Conservation (phyloP, 2,329 filamentous ascomycete species). For the Zymoseptoria tritici region DNA sequence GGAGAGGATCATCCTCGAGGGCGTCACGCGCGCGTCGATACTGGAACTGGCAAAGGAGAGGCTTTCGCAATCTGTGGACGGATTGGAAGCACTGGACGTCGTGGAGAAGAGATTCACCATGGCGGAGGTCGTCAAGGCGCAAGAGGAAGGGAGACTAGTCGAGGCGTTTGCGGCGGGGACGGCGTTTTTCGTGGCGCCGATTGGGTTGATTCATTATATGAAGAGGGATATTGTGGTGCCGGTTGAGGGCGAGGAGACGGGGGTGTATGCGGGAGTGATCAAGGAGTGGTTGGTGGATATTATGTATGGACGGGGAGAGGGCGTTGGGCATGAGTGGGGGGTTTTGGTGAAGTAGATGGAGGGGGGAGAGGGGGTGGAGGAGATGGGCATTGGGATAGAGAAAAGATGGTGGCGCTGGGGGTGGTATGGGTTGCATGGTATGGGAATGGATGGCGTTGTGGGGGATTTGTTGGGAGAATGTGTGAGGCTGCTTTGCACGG, state of each 20-base stretch:
- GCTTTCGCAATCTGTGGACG: background rate
- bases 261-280: conserved; percentile 36
- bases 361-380: no score
- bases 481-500: background rate
- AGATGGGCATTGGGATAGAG: background rate
- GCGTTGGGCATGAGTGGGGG: conserved; percentile 41
- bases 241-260: conserved; percentile 34
- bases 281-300: conserved; percentile 43
- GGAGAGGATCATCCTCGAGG: conserved; percentile 73
- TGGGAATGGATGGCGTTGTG: no score
- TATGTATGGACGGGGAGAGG: conserved; percentile 38
- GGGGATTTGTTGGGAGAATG: no score
- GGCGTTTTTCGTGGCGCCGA: conserved; percentile 50
- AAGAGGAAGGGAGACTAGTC: conserved; percentile 65
- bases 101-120: conserved; percentile 81
- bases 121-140: conserved; percentile 64
- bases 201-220: conserved; percentile 40
- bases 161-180: conserved; percentile 86
- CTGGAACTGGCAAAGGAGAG: conserved; percentile 57
- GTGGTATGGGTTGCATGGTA: background rate
- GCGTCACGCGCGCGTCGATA: conserved; percentile 76
- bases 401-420: background rate
- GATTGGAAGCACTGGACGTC: conserved; percentile 51
- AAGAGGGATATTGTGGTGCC: conserved; percentile 38
- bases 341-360: conserved; percentile 34